These are phyloP conservation scores for Pythium folliculosum DNA, from an alignment of 352 stramenopile species.

Conservation along the genomic window DNA sequence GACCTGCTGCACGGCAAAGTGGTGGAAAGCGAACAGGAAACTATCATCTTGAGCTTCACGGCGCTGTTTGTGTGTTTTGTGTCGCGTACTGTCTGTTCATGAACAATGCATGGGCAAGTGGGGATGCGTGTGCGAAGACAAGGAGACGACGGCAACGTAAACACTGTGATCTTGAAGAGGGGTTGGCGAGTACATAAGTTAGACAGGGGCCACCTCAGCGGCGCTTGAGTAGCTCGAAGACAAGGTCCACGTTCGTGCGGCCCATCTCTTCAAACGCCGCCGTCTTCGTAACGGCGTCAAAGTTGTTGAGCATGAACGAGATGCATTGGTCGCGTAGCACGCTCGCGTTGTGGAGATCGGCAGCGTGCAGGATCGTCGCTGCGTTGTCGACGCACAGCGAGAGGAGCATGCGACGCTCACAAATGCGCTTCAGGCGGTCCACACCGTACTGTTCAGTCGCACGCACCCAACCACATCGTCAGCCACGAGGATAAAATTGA, in stretches of 20 bases:
- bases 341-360: conserved; percentile 94
- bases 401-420: conserved; percentile 95
- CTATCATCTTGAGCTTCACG: too few species aligned
- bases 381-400: conserved; percentile 96
- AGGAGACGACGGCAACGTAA: too few species aligned
- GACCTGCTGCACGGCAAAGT: too few species aligned
- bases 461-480: not conserved
- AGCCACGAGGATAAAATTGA: not conserved
- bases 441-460: conserved; percentile 63
- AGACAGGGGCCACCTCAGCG: conserved; percentile 37
- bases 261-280: conserved; percentile 98
- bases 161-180: not conserved
- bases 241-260: conserved; percentile 96
- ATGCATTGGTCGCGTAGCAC: conserved; percentile 94
- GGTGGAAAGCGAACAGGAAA: too few species aligned
- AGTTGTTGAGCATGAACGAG: conserved; percentile 97
- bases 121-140: too few species aligned
- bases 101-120: too few species aligned
- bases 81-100: too few species aligned
- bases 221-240: conserved; percentile 96
- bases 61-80: too few species aligned
- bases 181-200: conserved; percentile 14
- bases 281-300: conserved; percentile 97
- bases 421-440: conserved; percentile 91
- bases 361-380: conserved; percentile 95